These are phyloP conservation scores for Boletellus ananas DNA, from an alignment of 768 basidiomycete genomes.

Conservation along the genomic window DNA sequence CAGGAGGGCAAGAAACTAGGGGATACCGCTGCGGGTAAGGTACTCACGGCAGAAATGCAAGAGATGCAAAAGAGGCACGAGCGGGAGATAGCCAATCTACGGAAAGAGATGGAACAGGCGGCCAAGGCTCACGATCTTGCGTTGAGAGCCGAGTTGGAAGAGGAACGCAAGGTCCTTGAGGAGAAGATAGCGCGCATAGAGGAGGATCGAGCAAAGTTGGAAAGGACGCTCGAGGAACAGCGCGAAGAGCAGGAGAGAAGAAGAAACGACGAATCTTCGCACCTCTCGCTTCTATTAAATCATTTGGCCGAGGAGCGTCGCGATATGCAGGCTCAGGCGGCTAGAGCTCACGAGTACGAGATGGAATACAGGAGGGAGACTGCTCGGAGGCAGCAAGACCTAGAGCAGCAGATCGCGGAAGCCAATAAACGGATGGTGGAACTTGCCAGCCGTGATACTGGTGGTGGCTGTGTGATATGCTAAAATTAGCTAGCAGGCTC, in stretches of 20 bases:
- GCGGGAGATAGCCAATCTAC: conserved; percentile 39
- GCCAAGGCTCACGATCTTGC: conserved; percentile 16
- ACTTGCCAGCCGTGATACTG: background rate
- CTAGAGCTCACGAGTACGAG: background rate
- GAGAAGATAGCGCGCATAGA: conserved; percentile 1
- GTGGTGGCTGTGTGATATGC: conserved; percentile 1
- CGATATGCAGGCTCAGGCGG: background rate
- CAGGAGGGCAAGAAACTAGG: conserved; percentile 39
- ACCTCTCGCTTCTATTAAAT: background rate
- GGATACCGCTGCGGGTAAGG: conserved; percentile 46
- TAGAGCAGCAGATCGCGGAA: background rate
- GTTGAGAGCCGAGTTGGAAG: conserved; percentile 1
- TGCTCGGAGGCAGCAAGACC: background rate
- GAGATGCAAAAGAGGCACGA: conserved; percentile 37
- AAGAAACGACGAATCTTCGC: background rate
- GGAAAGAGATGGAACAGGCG: conserved; percentile 40
- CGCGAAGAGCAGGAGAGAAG: background rate
- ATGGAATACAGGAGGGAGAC: background rate
- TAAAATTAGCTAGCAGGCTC: background rate
- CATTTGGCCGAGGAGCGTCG: background rate
- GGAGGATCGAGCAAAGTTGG: background rate
- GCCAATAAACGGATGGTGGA: conserved; percentile 1
- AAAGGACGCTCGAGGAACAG: conserved; percentile 2
- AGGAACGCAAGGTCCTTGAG: conserved; percentile 3
- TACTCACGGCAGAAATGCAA: conserved; percentile 38